These are phyloP conservation scores for Pichia sp. DNA, from an alignment of 1,139 yeast species.

Conservation along the genomic window DNA sequence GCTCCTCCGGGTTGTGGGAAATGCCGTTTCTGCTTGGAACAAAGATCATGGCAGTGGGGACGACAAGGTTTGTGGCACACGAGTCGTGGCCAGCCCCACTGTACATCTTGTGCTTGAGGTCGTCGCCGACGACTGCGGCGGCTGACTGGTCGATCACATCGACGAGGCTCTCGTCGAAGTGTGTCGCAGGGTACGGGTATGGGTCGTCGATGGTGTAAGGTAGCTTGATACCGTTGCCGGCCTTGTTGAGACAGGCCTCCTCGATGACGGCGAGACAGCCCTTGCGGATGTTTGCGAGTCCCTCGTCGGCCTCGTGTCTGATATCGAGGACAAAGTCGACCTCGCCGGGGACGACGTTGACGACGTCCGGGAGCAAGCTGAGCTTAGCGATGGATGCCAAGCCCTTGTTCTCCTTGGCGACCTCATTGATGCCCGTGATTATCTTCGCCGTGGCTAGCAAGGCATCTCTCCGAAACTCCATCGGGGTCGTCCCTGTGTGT, in stretches of 20 bases:
- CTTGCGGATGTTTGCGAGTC: conserved; percentile 37
- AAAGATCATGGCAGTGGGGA: conserved; percentile 73
- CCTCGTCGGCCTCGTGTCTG: conserved; percentile 50
- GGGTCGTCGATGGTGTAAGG: conserved; percentile 43
- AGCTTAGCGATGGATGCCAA: conserved; percentile 58
- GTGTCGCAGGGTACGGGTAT: conserved; percentile 57
- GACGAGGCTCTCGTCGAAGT: conserved; percentile 49
- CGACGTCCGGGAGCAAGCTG: conserved; percentile 52
- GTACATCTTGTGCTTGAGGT: conserved; percentile 42
- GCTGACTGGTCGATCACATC: conserved; percentile 53
- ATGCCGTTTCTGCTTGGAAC: conserved; percentile 67
- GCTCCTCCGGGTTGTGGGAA: conserved; percentile 65
- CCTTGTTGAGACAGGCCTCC: conserved; percentile 32
- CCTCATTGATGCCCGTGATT: conserved; percentile 51
- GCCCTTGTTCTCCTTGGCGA: conserved; percentile 50
- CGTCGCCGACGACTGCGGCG: conserved; percentile 42
- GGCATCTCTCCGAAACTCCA: conserved; percentile 58
- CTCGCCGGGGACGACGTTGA: conserved; percentile 62
- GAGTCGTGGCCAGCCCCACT: conserved; percentile 78
- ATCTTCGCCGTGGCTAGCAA: conserved; percentile 53
- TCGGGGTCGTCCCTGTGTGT: conserved; percentile 76
- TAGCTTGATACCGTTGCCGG: conserved; percentile 38
- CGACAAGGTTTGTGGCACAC: conserved; percentile 49
- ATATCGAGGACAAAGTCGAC: conserved; percentile 56
- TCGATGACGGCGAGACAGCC: conserved; percentile 38